These are phyloP conservation scores for Carex myosuroides DNA, from an alignment of 176 grass and related monocot species.

Conservation along the genomic window DNA sequence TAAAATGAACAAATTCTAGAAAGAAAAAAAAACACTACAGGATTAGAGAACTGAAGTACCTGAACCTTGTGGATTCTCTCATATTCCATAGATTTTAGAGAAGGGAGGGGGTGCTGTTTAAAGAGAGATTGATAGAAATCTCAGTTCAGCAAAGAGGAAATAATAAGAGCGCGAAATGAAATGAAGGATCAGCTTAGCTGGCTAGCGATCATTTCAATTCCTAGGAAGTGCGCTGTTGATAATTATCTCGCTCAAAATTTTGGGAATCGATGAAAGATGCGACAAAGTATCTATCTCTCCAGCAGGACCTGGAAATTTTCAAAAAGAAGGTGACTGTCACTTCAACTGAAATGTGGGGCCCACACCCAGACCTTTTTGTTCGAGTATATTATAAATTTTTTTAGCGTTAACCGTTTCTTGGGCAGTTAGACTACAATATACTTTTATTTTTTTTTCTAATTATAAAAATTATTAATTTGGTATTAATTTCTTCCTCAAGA, in stretches of 20 bases:
- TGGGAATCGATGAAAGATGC: slow-evolving; percentile 21
- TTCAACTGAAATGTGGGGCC: neutral
- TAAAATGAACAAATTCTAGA: neutral
- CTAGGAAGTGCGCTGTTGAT: neutral
- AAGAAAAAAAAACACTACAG: neutral
- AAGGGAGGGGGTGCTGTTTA: neutral
- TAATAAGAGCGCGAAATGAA: slow-evolving; percentile 7
- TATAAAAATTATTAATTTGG: neutral
- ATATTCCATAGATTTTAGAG: slow-evolving; percentile 49
- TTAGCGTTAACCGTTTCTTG: neutral
- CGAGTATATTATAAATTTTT: too few relatives aligned
- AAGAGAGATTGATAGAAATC: neutral
- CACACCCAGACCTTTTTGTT: neutral
- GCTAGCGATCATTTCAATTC: neutral
- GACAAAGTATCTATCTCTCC: neutral
- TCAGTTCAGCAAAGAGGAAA: neutral
- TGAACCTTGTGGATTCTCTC: slow-evolving; percentile 90
- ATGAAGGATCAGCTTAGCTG: neutral
- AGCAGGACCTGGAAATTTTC: neutral
- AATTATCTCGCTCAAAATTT: neutral
- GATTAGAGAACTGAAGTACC: slow-evolving; percentile 27
- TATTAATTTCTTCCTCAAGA: too few relatives aligned
- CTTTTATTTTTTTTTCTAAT: neutral
- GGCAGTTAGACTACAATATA: neutral
- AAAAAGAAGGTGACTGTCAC: neutral